phyloP scores from a whole-genome alignment of 116 monocot species.

The Cymodocea nodosa region DNA sequence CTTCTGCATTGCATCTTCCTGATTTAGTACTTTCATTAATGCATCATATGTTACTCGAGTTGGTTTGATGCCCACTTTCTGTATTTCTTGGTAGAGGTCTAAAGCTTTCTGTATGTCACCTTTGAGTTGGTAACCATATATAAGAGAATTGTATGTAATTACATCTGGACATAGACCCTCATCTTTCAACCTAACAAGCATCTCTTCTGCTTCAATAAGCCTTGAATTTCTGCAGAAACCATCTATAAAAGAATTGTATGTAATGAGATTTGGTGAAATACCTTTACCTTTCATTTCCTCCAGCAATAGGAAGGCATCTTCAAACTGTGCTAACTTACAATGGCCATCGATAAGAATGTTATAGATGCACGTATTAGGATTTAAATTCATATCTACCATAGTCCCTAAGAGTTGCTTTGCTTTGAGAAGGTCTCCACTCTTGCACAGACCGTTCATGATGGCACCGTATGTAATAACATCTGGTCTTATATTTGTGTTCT shows the following conservation, averaged over 20 bases:
- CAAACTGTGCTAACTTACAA: slow-evolving; percentile 15
- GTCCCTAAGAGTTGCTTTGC: slow-evolving; percentile 40
- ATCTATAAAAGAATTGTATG: slow-evolving; percentile 53
- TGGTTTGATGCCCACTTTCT: slow-evolving; percentile 26
- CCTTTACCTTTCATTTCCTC: slow-evolving; percentile 39
- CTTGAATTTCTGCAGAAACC: slow-evolving; percentile 27
- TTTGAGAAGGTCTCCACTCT: slow-evolving; percentile 35
- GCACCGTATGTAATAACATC: slow-evolving; percentile 53
- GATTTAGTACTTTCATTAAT: slow-evolving; percentile 25
- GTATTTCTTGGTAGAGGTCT: slow-evolving; percentile 42
- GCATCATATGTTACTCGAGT: slow-evolving; percentile 25
- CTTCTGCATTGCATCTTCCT: slow-evolving; percentile 32
- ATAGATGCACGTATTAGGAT: slow-evolving; percentile 34
- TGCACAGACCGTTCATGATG: slow-evolving; percentile 60
- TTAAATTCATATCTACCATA: slow-evolving; percentile 28
- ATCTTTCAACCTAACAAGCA: slow-evolving; percentile 15
- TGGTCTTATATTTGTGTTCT: slow-evolving; percentile 28
- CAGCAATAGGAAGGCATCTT: slow-evolving; percentile 19
- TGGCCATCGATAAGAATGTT: slow-evolving; percentile 65
- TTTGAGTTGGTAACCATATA: slow-evolving; percentile 32
- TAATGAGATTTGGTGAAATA: slow-evolving; percentile 44
- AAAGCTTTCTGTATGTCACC: slow-evolving; percentile 23
- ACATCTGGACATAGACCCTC: slow-evolving; percentile 47
- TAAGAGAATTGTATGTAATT: slow-evolving; percentile 51
- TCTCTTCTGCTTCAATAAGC: slow-evolving; percentile 29